phyloP scores from a whole-genome alignment of 305 asterid genomes.

The Solanum hybrid region DNA sequence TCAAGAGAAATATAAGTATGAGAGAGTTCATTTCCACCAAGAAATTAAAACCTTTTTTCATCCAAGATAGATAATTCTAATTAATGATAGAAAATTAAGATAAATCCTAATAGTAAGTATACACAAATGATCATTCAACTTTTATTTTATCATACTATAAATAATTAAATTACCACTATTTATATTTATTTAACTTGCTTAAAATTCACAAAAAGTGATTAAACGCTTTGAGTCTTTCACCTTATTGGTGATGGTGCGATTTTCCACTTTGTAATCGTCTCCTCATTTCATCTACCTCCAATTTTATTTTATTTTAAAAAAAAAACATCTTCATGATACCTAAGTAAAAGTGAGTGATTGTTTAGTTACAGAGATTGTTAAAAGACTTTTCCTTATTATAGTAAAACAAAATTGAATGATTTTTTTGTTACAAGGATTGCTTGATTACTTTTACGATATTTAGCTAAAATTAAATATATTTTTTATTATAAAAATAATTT shows the following conservation, averaged over 20 bases:
- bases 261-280: background rate
- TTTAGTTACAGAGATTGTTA: background rate
- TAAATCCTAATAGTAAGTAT: background rate
- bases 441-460: background rate
- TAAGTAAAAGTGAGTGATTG: background rate
- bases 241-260: too few species aligned
- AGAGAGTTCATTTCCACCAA: background rate
- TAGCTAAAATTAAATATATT: background rate
- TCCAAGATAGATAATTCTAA: background rate
- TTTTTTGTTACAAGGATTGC: background rate
- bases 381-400: background rate
- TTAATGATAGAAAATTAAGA: background rate
- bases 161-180: background rate
- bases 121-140: background rate
- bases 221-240: background rate
- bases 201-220: background rate
- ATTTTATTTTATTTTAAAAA: too few species aligned
- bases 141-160: background rate
- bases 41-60: background rate
- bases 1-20: background rate
- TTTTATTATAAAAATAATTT: background rate
- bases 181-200: background rate
- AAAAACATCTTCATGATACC: background rate
- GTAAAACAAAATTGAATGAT: background rate
- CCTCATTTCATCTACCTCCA: background rate